These are phyloP conservation scores for Lichtheimia hyalospora DNA, from an alignment of 371 early-diverging fungal species.

Conservation along the genomic window DNA sequence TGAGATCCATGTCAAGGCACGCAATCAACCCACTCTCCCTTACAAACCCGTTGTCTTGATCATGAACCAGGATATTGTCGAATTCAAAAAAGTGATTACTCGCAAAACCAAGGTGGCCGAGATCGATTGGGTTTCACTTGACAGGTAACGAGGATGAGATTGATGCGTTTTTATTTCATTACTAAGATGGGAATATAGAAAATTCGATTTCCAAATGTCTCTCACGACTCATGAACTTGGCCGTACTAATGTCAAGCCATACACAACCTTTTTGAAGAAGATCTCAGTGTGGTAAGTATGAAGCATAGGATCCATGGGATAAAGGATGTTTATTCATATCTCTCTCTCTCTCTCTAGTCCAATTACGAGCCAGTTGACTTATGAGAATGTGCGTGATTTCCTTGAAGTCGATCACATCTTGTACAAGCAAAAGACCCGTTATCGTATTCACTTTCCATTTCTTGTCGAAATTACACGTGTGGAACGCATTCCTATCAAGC, in stretches of 20 bases:
- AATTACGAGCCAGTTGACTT: slow-evolving; percentile 29
- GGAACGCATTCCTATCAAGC: slow-evolving; percentile 28
- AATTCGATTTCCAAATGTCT: slow-evolving; percentile 42
- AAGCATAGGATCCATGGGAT: background rate
- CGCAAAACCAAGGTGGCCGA: slow-evolving; percentile 26
- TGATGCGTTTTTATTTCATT: background rate
- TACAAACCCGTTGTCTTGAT: slow-evolving; percentile 29
- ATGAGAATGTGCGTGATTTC: slow-evolving; percentile 41
- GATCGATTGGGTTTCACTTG: slow-evolving; percentile 42
- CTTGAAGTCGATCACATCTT: slow-evolving; percentile 35
- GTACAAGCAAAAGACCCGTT: slow-evolving; percentile 28
- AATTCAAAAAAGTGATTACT: slow-evolving; percentile 34
- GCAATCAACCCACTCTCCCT: slow-evolving; percentile 28
- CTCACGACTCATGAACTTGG: slow-evolving; percentile 24
- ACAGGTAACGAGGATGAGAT: slow-evolving; percentile 25
- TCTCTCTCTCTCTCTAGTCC: slow-evolving; percentile 18
- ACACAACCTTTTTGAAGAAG: slow-evolving; percentile 44
- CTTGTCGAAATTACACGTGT: slow-evolving; percentile 38
- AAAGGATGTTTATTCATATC: background rate
- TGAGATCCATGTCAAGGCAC: slow-evolving; percentile 42
- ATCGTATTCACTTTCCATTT: slow-evolving; percentile 35
- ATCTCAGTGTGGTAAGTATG: slow-evolving; percentile 37
- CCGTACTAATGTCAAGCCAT: slow-evolving; percentile 45
- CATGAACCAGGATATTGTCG: slow-evolving; percentile 35
- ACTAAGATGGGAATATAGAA: slow-evolving; percentile 15